Conservation (phyloP, 495 filamentous ascomycete genomes). For the Tuber microsphaerosporum region DNA sequence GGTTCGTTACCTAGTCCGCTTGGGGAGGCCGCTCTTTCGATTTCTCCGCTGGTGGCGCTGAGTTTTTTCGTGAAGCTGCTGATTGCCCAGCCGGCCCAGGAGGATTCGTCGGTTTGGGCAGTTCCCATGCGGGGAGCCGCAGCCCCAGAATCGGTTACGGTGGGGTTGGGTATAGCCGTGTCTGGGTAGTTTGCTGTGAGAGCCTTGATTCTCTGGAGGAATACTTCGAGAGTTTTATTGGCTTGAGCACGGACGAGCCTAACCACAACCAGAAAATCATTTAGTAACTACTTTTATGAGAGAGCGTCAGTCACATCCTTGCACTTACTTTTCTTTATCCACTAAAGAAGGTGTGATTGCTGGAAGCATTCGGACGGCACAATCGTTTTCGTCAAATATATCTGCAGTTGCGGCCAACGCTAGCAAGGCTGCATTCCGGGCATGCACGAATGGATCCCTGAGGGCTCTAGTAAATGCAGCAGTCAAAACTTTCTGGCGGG, state of each 20-base stretch:
- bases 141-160: conserved; percentile 45
- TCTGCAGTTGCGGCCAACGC: conserved; percentile 79
- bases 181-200: conserved; percentile 72
- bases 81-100: conserved; percentile 94
- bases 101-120: conserved; percentile 48
- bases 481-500: conserved; percentile 78
- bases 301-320: background rate
- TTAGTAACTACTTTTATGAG: background rate
- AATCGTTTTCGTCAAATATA: conserved; percentile 82
- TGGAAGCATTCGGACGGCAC: conserved; percentile 73
- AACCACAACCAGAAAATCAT: background rate
- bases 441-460: conserved; percentile 88
- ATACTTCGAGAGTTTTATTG: conserved; percentile 82
- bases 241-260: conserved; percentile 89
- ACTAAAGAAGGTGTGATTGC: conserved; percentile 65
- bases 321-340: conserved; percentile 38
- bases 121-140: conserved; percentile 64
- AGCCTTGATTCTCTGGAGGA: conserved; percentile 75
- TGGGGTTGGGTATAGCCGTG: conserved; percentile 53
- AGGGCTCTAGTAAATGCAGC: conserved; percentile 86
- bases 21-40: conserved; percentile 50
- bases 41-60: conserved; percentile 72
- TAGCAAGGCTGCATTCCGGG: conserved; percentile 77
- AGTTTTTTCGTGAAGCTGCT: conserved; percentile 98
- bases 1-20: conserved; percentile 39